These are phyloP conservation scores for Cyberlindnera mississippiensis DNA, from an alignment of 805 yeast genomes.

Conservation along the genomic window DNA sequence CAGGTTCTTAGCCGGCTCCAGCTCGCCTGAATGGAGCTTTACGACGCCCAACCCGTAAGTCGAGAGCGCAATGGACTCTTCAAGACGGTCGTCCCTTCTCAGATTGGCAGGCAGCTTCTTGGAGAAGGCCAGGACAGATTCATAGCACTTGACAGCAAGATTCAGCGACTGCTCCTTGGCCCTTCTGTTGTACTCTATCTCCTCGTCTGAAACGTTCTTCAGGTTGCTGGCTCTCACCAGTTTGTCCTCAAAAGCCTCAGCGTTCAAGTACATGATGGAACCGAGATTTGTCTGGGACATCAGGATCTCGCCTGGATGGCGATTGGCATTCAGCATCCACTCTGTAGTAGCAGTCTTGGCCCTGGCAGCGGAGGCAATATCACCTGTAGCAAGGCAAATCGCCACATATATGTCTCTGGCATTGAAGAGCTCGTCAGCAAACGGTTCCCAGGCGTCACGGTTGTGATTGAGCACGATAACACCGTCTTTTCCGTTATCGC, in stretches of 20 bases:
- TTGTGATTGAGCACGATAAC: slow-evolving; percentile 28
- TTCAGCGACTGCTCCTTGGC: slow-evolving; percentile 30
- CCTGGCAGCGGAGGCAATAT: slow-evolving; percentile 54
- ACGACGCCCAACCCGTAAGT: slow-evolving; percentile 85
- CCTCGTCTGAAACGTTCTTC: slow-evolving; percentile 12
- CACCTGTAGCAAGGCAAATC: slow-evolving; percentile 64
- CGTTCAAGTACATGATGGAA: slow-evolving; percentile 61
- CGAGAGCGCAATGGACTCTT: slow-evolving; percentile 73
- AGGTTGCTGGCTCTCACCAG: slow-evolving; percentile 33
- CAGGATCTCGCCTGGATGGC: slow-evolving; percentile 58
- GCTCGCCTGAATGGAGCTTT: slow-evolving; percentile 53
- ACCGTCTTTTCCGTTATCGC: slow-evolving; percentile 4
- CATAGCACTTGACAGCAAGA: slow-evolving; percentile 38
- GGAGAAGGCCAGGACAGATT: slow-evolving; percentile 39
- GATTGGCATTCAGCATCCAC: slow-evolving; percentile 72
- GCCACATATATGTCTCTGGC: slow-evolving; percentile 76
- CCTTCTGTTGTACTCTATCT: slow-evolving; percentile 19
- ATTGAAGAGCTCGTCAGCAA: slow-evolving; percentile 71
- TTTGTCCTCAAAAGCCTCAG: slow-evolving; percentile 56
- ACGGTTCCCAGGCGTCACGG: slow-evolving; percentile 64
- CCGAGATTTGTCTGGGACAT: slow-evolving; percentile 68
- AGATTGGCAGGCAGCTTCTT: slow-evolving; percentile 35
- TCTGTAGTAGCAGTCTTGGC: slow-evolving; percentile 61
- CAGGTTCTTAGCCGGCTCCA: slow-evolving; percentile 53
- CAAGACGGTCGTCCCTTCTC: slow-evolving; percentile 39